phyloP scores from a whole-genome alignment of 2,329 filamentous ascomycete species.

The Arthrobotrys conoides region DNA sequence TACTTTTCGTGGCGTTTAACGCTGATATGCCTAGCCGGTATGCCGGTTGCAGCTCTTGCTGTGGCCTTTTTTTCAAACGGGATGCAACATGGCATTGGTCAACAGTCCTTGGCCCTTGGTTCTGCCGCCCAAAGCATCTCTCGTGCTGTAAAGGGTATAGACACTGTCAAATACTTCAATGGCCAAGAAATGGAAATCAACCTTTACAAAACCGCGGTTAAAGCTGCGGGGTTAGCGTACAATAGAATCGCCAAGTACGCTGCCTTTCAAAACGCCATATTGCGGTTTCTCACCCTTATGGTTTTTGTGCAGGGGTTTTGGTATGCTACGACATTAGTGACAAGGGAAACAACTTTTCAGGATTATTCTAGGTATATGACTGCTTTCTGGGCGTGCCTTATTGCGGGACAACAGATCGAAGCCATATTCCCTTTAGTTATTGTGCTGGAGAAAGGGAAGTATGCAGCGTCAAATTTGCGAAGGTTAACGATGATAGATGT shows the following conservation, averaged over 20 bases:
- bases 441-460: slow-evolving; percentile 82
- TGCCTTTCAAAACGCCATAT: slow-evolving; percentile 79
- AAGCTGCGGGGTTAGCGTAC: slow-evolving; percentile 75
- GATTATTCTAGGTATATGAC: slow-evolving; percentile 71
- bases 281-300: slow-evolving; percentile 80
- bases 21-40: slow-evolving; percentile 80
- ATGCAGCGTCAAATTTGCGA: slow-evolving; percentile 77
- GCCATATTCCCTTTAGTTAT: slow-evolving; percentile 82
- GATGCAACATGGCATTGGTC: slow-evolving; percentile 45
- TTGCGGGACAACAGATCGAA: slow-evolving; percentile 81
- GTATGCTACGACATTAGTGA: slow-evolving; percentile 82
- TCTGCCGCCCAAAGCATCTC: slow-evolving; percentile 78
- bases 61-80: slow-evolving; percentile 48
- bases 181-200: slow-evolving; percentile 78
- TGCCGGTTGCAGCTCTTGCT: slow-evolving; percentile 76
- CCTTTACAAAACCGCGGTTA: slow-evolving; percentile 75
- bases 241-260: slow-evolving; percentile 77
- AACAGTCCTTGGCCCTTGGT: slow-evolving; percentile 50
- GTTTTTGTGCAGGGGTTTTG: slow-evolving; percentile 93
- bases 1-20: slow-evolving; percentile 88
- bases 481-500: slow-evolving; percentile 53
- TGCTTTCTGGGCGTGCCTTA: slow-evolving; percentile 86
- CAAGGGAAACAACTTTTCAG: slow-evolving; percentile 76
- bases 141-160: slow-evolving; percentile 81
- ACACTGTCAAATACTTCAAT: slow-evolving; percentile 88